phyloP scores from a whole-genome alignment of 306 rosid species.

The Echinosophora koreensis region DNA sequence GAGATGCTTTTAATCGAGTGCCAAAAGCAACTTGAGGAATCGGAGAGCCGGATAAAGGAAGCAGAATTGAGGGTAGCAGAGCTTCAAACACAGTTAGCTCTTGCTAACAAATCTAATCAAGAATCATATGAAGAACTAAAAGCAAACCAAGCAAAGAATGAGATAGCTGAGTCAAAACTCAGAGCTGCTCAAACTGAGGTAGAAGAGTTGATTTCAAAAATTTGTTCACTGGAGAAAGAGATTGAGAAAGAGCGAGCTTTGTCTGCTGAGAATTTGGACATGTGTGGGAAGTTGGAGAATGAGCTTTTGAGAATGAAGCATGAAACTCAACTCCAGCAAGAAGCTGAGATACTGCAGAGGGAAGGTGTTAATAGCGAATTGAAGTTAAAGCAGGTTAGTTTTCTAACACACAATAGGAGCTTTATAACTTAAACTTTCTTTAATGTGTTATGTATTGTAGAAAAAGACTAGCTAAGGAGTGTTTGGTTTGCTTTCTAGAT shows the following conservation, averaged over 20 bases:
- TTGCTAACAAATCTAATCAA: conserved; percentile 50
- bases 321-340: conserved; percentile 54
- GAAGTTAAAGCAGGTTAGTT: conserved; percentile 75
- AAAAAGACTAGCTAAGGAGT: not conserved
- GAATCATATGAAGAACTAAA: conserved; percentile 57
- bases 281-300: conserved; percentile 61
- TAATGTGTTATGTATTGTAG: not conserved
- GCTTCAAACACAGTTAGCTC: conserved; percentile 55
- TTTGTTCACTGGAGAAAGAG: conserved; percentile 62
- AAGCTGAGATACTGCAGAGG: conserved; percentile 45
- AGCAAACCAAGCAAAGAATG: conserved; percentile 50
- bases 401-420: conserved; percentile 20
- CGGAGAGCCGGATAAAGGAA: conserved; percentile 52
- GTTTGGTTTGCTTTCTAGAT: no score
- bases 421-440: conserved; percentile 27
- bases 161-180: conserved; percentile 56
- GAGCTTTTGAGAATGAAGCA: conserved; percentile 63
- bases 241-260: conserved; percentile 63
- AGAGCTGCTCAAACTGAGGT: conserved; percentile 51
- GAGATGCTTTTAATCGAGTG: conserved; percentile 56
- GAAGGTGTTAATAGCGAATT: conserved; percentile 48
- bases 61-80: conserved; percentile 52
- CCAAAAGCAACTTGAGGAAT: conserved; percentile 61
- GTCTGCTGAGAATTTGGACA: conserved; percentile 59
- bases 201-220: conserved; percentile 57